Percentiles rank a stretch among this genome's conserved stretches.
Evolutionary conservation across 83 land plant species (phyloP).

Genomic region (Larix sibirica): DNA sequence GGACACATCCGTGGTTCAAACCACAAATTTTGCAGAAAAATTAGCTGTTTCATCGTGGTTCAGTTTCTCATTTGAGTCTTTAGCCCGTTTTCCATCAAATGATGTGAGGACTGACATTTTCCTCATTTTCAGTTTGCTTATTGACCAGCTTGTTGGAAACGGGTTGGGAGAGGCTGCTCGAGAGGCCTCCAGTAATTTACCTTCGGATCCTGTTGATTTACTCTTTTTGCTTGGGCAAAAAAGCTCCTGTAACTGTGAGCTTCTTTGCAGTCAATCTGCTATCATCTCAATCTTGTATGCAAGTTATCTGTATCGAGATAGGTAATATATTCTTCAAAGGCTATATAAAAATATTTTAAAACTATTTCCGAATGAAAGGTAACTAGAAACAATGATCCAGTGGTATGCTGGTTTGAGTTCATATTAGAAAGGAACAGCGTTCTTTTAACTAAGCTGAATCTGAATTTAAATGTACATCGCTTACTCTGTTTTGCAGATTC

Average conservation of each 20-base stretch:
- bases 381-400: neutral
- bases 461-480: neutral
- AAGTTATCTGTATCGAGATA: slow-evolving; percentile 50
- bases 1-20: slow-evolving; percentile 19
- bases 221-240: slow-evolving; percentile 57
- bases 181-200: slow-evolving; percentile 45
- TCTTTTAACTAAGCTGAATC: neutral
- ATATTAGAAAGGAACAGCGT: too few relatives aligned
- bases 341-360: neutral
- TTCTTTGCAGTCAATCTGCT: slow-evolving; percentile 51
- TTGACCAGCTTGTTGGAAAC: slow-evolving; percentile 46
- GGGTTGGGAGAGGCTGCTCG: slow-evolving; percentile 46
- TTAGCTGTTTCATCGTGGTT: slow-evolving; percentile 59
- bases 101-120: slow-evolving; percentile 46
- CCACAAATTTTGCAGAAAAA: slow-evolving; percentile 29
- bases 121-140: slow-evolving; percentile 51
- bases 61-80: slow-evolving; percentile 45
- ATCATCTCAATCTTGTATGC: slow-evolving; percentile 43
- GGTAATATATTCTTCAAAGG: slow-evolving; percentile 27
- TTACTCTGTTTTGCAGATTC: slow-evolving; percentile 33
- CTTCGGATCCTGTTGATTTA: slow-evolving; percentile 63
- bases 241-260: slow-evolving; percentile 21
- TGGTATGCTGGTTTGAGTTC: neutral
- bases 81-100: slow-evolving; percentile 51
- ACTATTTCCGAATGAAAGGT: neutral